Base-by-base conservation (phyloP, 1,284 basidiomycete genomes). In the Heterobasidion occidentale region DNA sequence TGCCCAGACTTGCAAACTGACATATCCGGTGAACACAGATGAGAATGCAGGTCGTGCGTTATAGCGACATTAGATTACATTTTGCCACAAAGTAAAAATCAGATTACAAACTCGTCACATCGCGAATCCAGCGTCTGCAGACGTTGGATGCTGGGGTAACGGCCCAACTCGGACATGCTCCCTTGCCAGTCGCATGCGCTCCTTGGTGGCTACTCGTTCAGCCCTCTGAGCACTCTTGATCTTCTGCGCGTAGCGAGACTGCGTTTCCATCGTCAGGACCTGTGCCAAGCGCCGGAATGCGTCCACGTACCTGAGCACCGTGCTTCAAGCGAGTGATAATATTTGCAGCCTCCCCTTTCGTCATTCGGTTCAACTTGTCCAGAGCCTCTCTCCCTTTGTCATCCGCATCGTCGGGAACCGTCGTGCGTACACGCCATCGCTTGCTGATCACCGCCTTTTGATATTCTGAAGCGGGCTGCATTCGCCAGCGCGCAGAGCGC, bases 321-420 rank as follows among this genome's bases (percentile, higher is more conserved):
- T 93, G 86, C 65, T 82, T 88, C 58, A 91, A 59, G 9, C 90
- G 80, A 20, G 84, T 84, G 58, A 94, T 88, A 46, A 93, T 81
- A 60, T 85, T 84, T 0, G 84, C 85, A 35, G 91, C 90, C 60
- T 89, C 78, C 1, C 92, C 91, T 68, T 89, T 92, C 3, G 80
- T 90, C 63, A 94, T 64, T 0, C 59, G 68, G 51, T 65, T 67
- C 15, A 84, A 65, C 45, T 67, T 67, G 20, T 74, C 67, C 54
- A 52, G 63, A 53, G 51, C 61, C 50, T 51, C 58, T 42, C 52
- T 61, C 50, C 50, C 58, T 42, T 51, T 46, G 14, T 36, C 55
- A 12, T 54, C 47, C 47, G 58, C 56, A n/a, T 50, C 48, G 5
- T 56, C 36, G 7, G 34, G 14, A 17, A 59, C 59, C 19, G 53